phyloP scores from a whole-genome alignment of 1,139 yeast species.

The Magnusiomyces fungicola region DNA sequence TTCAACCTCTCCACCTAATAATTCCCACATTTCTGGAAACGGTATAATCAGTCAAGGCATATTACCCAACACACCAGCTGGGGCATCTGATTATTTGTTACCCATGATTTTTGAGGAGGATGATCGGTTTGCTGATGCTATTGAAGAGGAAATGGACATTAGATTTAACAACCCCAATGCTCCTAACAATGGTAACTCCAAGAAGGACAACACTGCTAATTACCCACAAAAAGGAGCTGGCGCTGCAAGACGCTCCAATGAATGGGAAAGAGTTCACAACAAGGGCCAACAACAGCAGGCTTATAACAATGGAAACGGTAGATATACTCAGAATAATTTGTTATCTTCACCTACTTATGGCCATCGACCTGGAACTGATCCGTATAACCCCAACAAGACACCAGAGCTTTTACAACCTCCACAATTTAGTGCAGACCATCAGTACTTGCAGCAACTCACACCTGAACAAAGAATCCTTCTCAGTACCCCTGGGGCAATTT shows the following conservation, averaged over 20 bases:
- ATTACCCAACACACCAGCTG: no score
- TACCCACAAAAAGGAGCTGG: background rate
- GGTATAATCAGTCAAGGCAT: no score
- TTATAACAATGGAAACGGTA: no score
- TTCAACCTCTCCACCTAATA: no score
- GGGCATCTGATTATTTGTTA: slow-evolving; percentile 20
- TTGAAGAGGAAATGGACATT: slow-evolving; percentile 12
- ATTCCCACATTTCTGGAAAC: no score
- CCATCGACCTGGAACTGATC: no score
- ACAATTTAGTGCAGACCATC: background rate
- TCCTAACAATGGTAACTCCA: background rate
- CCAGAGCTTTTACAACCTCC: background rate
- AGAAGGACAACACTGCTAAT: background rate
- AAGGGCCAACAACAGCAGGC: no score
- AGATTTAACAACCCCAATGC: slow-evolving; percentile 1
- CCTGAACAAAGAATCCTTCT: no score
- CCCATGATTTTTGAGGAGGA: slow-evolving; percentile 36
- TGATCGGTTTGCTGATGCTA: slow-evolving; percentile 34
- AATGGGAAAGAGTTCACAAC: no score
- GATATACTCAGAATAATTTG: no score
- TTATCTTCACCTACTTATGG: no score
- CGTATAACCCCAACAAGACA: background rate
- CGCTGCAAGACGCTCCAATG: background rate
- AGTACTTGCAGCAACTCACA: no score
- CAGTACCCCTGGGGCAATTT: background rate